Conservation (phyloP, 768 basidiomycete species). For the Rhizopogon rudus region DNA sequence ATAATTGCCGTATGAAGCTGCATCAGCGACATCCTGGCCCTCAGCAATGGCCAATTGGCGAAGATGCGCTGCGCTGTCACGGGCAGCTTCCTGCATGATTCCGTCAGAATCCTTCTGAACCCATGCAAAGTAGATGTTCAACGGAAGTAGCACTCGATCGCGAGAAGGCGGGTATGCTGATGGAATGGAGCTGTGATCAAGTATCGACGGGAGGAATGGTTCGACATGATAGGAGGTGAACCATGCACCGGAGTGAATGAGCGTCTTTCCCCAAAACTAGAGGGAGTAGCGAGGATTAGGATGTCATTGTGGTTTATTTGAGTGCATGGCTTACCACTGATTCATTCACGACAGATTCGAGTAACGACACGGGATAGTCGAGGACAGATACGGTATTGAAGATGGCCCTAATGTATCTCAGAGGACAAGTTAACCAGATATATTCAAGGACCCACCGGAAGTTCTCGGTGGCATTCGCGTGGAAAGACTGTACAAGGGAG, state of each 20-base stretch:
- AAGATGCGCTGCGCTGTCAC: slow-evolving; percentile 33
- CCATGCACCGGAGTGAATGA: neutral
- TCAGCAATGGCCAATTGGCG: slow-evolving; percentile 31
- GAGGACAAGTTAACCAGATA: neutral
- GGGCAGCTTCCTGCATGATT: slow-evolving; percentile 32
- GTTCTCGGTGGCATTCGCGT: slow-evolving; percentile 12
- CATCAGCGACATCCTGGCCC: slow-evolving; percentile 35
- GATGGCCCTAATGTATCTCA: slow-evolving; percentile 7
- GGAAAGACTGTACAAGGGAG: slow-evolving; percentile 20
- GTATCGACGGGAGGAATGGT: slow-evolving; percentile 43
- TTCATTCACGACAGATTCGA: slow-evolving; percentile 14
- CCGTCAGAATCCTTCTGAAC: slow-evolving; percentile 24
- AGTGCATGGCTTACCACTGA: slow-evolving; percentile 13
- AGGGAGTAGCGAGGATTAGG: neutral
- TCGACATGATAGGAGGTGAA: slow-evolving; percentile 31
- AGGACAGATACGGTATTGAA: slow-evolving; percentile 22
- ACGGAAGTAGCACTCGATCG: slow-evolving; percentile 29
- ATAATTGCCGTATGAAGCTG: slow-evolving; percentile 51
- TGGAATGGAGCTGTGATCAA: slow-evolving; percentile 28
- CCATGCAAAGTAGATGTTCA: slow-evolving; percentile 45
- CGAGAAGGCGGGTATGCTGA: slow-evolving; percentile 46
- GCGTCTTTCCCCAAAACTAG: slow-evolving; percentile 11
- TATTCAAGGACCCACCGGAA: slow-evolving; percentile 16
- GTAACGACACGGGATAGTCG: slow-evolving; percentile 13
- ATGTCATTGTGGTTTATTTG: neutral